phyloP scores from a whole-genome alignment of 176 grass and related monocot genomes.

The Triticum timopheevii region DNA sequence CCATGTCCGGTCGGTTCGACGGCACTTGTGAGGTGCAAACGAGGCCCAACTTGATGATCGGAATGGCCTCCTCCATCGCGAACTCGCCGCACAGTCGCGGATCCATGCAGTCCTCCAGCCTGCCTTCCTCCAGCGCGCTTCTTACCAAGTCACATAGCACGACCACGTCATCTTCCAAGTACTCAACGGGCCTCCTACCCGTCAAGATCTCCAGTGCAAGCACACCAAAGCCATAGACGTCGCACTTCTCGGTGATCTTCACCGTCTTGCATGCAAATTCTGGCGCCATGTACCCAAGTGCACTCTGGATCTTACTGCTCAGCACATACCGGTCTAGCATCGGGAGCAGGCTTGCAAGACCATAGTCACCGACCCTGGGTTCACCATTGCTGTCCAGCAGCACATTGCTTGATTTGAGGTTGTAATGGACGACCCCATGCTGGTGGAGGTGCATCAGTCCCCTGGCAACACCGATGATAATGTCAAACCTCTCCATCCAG shows the following conservation, averaged over 20 bases:
- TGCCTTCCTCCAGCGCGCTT: constrained; percentile 73
- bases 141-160: constrained; percentile 81
- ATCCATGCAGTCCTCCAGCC: constrained; percentile 70
- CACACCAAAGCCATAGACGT: constrained; percentile 85
- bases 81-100: constrained; percentile 61
- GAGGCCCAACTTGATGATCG: constrained; percentile 83
- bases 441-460: constrained; percentile 80
- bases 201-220: constrained; percentile 73
- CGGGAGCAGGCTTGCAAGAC: constrained; percentile 82
- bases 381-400: constrained; percentile 75
- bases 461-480: constrained; percentile 78
- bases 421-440: constrained; percentile 79
- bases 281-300: constrained; percentile 97
- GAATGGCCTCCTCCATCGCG: constrained; percentile 65
- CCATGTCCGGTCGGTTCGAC: constrained; percentile 86
- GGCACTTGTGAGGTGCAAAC: constrained; percentile 93
- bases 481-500: constrained; percentile 93
- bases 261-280: constrained; percentile 90
- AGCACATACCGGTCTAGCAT: constrained; percentile 90
- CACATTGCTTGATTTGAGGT: constrained; percentile 92
- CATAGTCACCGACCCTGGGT: constrained; percentile 73
- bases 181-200: constrained; percentile 73
- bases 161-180: constrained; percentile 95
- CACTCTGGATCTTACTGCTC: constrained; percentile 96
- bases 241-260: constrained; percentile 94